Base-by-base conservation (phyloP, 306 rosid genomes). In the Acacia acuminata region DNA sequence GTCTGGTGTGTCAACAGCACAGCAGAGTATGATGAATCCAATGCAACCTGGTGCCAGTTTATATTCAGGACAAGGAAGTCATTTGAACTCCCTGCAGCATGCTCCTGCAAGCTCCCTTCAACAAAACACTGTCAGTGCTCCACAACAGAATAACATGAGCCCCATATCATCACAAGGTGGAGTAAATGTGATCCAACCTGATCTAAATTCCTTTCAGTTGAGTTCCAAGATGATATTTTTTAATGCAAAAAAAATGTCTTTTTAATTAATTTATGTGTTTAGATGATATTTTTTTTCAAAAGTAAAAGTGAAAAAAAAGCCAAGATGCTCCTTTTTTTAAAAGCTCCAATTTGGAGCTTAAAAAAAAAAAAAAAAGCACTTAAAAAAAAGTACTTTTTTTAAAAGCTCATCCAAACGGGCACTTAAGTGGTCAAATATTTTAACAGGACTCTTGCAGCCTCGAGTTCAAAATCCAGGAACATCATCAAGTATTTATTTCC, bases 41-140 rank as follows among this genome's bases (percentile, higher is more conserved):
- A 77, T 93, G 90, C 98, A 93, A 85, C 63, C 94, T 19, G 88
- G 84, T 84, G 77, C 87, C 30, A 88, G 50, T 82, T 84, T 90
- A 87, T 96, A 90, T 83, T 84, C 94, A 44, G 94, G 90, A 74
- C 98, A 87, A 80, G 95, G 87, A 74, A 93, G 86, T 86, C 63
- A 87, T 45, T 85, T 93, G 85, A 85, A 87, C 87, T 79, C 97
- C 11, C 69, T 87, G 78, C 97, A 85, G 77, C 96, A 88, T 73
- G 92, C 89, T 77, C 81, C 90, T 50, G 79, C 60, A 71, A 93
- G 89, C 77, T 84, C 93, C 82, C 81, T 91, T 85, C 98, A 95
- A 88, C 98, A 92, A 83, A 92, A 89, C 88, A 60, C 91, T 43
- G 90, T 81, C 30, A 87, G 87, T 84, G 83, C 93, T 82, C 27